Evolutionary conservation across 306 rosid species (phyloP), one percentile per base, ranked within the genome.

Genomic region (Cicer pinnatifidum): DNA sequence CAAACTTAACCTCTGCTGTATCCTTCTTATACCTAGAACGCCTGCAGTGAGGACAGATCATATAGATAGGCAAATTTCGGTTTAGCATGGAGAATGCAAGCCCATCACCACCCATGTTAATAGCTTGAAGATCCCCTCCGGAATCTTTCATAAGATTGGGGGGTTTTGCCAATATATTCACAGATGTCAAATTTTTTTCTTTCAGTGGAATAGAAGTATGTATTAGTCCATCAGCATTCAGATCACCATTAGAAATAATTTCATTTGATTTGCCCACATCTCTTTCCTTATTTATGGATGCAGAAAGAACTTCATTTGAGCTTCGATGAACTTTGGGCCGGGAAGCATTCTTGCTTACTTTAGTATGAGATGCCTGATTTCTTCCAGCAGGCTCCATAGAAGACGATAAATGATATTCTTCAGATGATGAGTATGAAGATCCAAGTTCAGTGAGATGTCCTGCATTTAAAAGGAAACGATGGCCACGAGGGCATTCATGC

Each of bases 401-500:
- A 63, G 82, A 65, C 58, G 82, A 51, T 45, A 76, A 28, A 75
- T 72, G 80, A 84, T 90, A 82, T 75, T 93, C 88, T 83, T 86
- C 91, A 78, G 77, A 77, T 33, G 73, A 74, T 39, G 89, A 81
- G 84, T 86, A 86, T 9, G 78, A 67, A 1, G 86, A 59, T 67
- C 94, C 98, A 67, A 88, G 92, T 74, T 89, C 93, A 66, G 80
- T 35, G 48, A 93, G 92, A 85, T 88, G 93, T 67, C 86, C 91
- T 2, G 87, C 83, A 84, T 82, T 88, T 80, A 93, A 85, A 64
- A 91, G 76, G 83, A 93, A 91, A 78, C 98, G 96, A 62, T 93
- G 98, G 67, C 98, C 98, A 86, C 67, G 87, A 62, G 97, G 91
- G 81, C 98, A 93, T 73, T 93, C 98, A 77, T 91, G 94, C 89